Evolutionary conservation across 495 filamentous ascomycete species (phyloP), one percentile per base, ranked within the genome.

Genomic region (Penicillium argentinense): DNA sequence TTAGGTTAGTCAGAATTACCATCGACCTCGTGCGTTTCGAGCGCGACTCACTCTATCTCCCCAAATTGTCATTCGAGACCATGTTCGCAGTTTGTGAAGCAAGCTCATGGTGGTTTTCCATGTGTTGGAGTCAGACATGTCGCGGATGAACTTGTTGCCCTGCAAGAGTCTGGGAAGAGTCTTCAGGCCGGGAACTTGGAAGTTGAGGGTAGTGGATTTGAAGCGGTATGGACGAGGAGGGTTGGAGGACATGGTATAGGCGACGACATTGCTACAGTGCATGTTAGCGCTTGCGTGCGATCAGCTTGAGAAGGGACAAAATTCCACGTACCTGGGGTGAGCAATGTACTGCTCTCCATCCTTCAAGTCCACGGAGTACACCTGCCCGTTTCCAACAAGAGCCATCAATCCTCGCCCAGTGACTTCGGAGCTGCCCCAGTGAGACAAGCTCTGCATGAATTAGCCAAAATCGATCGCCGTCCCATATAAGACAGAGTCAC

Each of bases 341-440:
- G 84, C 86, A 13, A 95, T 80, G 47, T 96, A 91, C 62, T 92
- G 84, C 56, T 97, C 93, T 32, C 84, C 88, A 1, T 82, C 76
- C 43, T 82, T 83, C 39, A 98, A 59, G 1, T 78, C 78, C 11
- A 97, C 66, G 41, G 92, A 87, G 62, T 95, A 93, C 42, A 95
- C 79, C 51, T 96, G 89, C 0, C 93, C 93, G 33, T 80, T 85
- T 13, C 90, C 88, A 18, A 86, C 83, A 16, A 98, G 71, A 5
- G 89, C 93, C 1, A 92, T 77, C 26, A 97, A 75, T 1, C 93
- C 93, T 42, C 93, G 78, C 8, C 93, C 93, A 0, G 89, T 93
- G 43, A 96, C 75, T 49, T 84, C 72, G 16, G 93, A 87, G 74
- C 79, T 91, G 56, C 93, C 93, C 93, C 91, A 96, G 63, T 95